Evolutionary conservation across 371 early-diverging fungal genomes (phyloP), one percentile per base, ranked within the genome.

Genomic region (Paraphysoderma sedebokerense): DNA sequence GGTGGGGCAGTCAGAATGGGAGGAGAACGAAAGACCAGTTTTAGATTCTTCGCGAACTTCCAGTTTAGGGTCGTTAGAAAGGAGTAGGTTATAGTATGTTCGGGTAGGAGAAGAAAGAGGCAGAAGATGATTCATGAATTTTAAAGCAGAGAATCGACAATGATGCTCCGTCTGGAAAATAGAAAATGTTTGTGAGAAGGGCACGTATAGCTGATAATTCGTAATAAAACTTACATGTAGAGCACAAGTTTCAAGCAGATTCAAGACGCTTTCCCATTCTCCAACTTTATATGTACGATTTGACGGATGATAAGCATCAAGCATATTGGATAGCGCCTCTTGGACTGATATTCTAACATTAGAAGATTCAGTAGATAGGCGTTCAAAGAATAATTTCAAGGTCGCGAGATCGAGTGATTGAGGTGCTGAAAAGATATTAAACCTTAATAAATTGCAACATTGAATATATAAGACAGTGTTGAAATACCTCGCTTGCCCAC

Each of bases 301-400:
- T n/a, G n/a, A n/a, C n/a, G n/a, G n/a, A n/a, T n/a, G n/a, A n/a
- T 79, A 82, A 1, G 82, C 77, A 2, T 74, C 78, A 47, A 81
- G 68, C 80, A 87, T 85, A 0, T 77, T 77, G 5, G 79, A 70
- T 7, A 92, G 61, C 0, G 85, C 76, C 39, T 87, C 85, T 56
- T 86, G 87, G 4, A 87, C 77, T 46, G 81, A 82, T 1, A 75
- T 67, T 24, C 77, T 68, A 1, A 85, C 74, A 47, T 74, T 80
- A 0, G 70, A 61, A 1, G 76, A 58, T 37, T 88, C 88, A 4
- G 58, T 47, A 31, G 56, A 57, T 13, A 91, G 53, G 3, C 80
- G 77, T 0, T 61, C 74, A 56, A 91, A 88, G 49, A 89, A 75
- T 6, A 58, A 47, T 0, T 64, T 54, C 13, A 87, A 49, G 28